Conservation (phyloP, 2,329 filamentous ascomycete genomes). For the Huntiella decipiens region DNA sequence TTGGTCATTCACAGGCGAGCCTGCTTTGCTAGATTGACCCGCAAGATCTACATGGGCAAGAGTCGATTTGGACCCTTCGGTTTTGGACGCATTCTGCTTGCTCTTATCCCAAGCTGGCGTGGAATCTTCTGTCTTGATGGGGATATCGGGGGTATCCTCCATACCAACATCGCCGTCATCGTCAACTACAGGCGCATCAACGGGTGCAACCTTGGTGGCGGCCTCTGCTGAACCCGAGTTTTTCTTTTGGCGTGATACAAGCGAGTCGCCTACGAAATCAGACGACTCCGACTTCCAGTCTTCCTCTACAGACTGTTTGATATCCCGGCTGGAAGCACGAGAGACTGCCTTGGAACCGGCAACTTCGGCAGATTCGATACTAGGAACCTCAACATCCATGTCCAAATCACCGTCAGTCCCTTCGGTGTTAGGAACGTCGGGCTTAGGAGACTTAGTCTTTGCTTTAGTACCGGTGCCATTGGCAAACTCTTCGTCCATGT, state of each 20-base stretch:
- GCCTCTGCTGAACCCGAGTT: slow-evolving; percentile 12
- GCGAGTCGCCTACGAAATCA: neutral
- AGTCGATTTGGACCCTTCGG: no score
- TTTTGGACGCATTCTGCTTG: no score
- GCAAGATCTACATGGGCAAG: no score
- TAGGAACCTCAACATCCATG: slow-evolving; percentile 16
- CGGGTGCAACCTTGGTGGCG: slow-evolving; percentile 1
- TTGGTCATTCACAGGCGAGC: no score
- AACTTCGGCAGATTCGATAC: slow-evolving; percentile 1
- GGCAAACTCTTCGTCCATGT: slow-evolving; percentile 19
- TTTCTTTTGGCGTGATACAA: slow-evolving; percentile 9
- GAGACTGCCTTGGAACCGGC: slow-evolving; percentile 10
- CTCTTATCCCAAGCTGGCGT: neutral
- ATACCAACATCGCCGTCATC: slow-evolving; percentile 10
- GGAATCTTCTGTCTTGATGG: slow-evolving; percentile 7
- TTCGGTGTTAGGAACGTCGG: slow-evolving; percentile 16
- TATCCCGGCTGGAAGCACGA: slow-evolving; percentile 11
- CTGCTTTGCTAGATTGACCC: no score
- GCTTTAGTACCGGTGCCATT: slow-evolving; percentile 22
- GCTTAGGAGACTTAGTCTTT: slow-evolving; percentile 17
- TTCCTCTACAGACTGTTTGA: slow-evolving; percentile 16
- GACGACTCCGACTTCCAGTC: neutral
- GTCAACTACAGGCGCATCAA: slow-evolving; percentile 1
- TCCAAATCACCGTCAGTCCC: slow-evolving; percentile 27
- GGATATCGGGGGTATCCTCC: slow-evolving; percentile 2